Percentiles rank a stretch among this genome's conserved stretches.
These are phyloP conservation scores for Ogataea hybrid DNA, from an alignment of 1,139 yeast species.

Conservation along the genomic window DNA sequence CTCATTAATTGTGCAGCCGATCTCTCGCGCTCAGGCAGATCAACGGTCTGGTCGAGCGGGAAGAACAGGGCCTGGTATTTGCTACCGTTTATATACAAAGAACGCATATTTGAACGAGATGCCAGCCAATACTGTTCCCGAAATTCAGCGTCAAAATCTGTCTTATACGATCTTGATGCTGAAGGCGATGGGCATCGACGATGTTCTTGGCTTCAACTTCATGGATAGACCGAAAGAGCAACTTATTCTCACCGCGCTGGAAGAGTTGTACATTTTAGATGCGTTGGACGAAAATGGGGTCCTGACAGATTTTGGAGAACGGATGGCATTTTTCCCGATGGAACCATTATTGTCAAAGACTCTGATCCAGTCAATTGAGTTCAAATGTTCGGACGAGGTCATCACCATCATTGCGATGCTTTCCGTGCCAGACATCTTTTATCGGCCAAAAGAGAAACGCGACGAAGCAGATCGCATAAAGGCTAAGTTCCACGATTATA, in stretches of 20 bases:
- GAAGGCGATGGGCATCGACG: constrained; percentile 93
- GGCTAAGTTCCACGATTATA: constrained; percentile 69
- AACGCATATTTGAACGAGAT: constrained; percentile 69
- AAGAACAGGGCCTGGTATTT: constrained; percentile 82
- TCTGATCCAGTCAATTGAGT: constrained; percentile 68
- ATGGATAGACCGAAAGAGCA: constrained; percentile 92
- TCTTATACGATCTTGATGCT: constrained; percentile 83
- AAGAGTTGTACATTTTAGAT: constrained; percentile 76
- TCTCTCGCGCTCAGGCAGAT: constrained; percentile 80
- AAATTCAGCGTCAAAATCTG: constrained; percentile 87
- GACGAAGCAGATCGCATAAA: constrained; percentile 73
- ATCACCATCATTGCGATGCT: constrained; percentile 88
- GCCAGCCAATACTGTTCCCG: constrained; percentile 85
- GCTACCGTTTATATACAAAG: constrained; percentile 73
- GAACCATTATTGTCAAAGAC: constrained; percentile 89
- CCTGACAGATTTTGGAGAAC: constrained; percentile 70
- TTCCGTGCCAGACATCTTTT: constrained; percentile 81
- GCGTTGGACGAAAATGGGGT: constrained; percentile 81
- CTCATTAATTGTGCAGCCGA: constrained; percentile 66
- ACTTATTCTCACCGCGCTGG: constrained; percentile 74
- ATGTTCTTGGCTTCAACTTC: constrained; percentile 75
- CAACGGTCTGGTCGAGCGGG: constrained; percentile 87
- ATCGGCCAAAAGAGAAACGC: constrained; percentile 79
- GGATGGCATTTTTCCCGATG: constrained; percentile 95
- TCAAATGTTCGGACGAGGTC: constrained; percentile 79